A percentile compares a stretch with the other conserved stretches of the same genome.
Conservation (phyloP, 1,139 yeast genomes). For the Lodderomyces parapsilosis region DNA sequence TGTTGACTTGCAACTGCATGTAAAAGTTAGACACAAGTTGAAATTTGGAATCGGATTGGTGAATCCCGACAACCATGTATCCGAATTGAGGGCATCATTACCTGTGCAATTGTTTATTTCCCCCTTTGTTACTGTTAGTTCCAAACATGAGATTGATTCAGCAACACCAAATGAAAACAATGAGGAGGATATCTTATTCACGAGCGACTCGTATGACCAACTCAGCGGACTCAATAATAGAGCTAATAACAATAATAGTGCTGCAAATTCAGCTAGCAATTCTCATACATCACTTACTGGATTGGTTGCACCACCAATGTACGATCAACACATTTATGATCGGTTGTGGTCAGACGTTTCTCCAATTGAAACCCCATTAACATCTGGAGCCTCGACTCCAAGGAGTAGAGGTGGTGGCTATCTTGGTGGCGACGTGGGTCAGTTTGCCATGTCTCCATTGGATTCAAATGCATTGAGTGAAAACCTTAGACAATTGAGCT, state of each 20-base stretch:
- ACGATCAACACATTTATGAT: constrained; percentile 83
- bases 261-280: constrained; percentile 23
- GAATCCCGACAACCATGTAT: constrained; percentile 74
- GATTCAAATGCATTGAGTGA: constrained; percentile 49
- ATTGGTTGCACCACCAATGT: constrained; percentile 84
- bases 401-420: constrained; percentile 15
- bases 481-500: constrained; percentile 51
- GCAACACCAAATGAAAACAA: constrained; percentile 4
- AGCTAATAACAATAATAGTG: constrained; percentile 4
- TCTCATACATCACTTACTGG: constrained; percentile 41
- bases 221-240: constrained; percentile 13
- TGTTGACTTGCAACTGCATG: constrained; percentile 59
- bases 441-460: constrained; percentile 42
- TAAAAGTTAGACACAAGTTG: constrained; percentile 71
- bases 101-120: constrained; percentile 70
- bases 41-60: constrained; percentile 61
- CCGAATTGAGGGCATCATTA: constrained; percentile 73
- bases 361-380: constrained; percentile 54
- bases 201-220: constrained; percentile 25
- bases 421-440: constrained; percentile 24
- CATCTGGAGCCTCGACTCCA: constrained; percentile 56
- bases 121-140: constrained; percentile 76
- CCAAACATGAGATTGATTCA: constrained; percentile 33
- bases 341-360: constrained; percentile 74
- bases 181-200: constrained; percentile 35